Evolutionary conservation across 345 rosid species (phyloP).

Genomic region (Ceriops zippeliana): DNA sequence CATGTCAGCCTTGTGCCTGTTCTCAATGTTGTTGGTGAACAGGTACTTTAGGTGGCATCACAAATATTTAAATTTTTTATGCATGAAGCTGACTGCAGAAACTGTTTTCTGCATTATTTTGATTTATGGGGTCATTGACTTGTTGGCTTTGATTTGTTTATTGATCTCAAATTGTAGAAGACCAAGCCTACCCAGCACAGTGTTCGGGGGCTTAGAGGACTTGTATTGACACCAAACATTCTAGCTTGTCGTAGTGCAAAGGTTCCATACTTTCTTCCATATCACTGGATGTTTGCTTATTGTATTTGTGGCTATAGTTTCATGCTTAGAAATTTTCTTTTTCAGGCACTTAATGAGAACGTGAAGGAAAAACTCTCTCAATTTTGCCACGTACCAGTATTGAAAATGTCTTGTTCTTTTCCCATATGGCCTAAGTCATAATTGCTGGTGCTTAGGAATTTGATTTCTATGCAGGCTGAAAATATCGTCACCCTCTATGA

Average conservation of each 20-base stretch:
- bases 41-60: constrained; percentile 36
- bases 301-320: not conserved
- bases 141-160: not conserved
- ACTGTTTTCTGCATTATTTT: not conserved
- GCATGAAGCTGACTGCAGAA: not conserved
- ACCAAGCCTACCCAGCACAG: constrained; percentile 99
- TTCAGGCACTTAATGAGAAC: constrained; percentile 81
- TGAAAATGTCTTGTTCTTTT: constrained; percentile 4
- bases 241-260: constrained; percentile 88
- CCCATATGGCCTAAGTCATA: no score
- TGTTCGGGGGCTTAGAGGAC: constrained; percentile 77
- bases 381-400: constrained; percentile 91
- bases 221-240: constrained; percentile 80
- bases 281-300: constrained; percentile 1
- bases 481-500: constrained; percentile 77
- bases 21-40: constrained; percentile 93
- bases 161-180: constrained; percentile 45
- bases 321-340: constrained; percentile 13
- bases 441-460: not conserved
- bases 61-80: not conserved
- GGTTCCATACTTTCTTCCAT: constrained; percentile 36
- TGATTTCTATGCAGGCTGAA: constrained; percentile 51
- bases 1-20: constrained; percentile 99
- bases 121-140: not conserved
- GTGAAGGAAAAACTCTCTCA: constrained; percentile 84